Percentiles rank a stretch among this genome's conserved stretches.
Conservation (phyloP, 2,329 filamentous ascomycete genomes). For the Elsinoe fawcettii region DNA sequence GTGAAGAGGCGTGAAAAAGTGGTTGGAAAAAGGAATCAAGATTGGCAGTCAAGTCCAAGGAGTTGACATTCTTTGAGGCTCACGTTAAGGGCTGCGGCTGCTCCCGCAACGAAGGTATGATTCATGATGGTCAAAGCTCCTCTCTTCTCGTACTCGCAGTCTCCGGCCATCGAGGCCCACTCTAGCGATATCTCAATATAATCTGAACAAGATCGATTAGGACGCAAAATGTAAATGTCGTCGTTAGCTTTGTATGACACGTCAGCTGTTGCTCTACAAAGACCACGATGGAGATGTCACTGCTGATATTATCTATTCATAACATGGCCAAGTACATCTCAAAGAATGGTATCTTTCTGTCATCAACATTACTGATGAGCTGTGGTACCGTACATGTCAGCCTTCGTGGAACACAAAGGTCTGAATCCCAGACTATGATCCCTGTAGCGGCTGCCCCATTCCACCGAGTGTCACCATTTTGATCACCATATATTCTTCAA, state of each 20-base stretch:
- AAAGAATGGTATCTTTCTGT: neutral
- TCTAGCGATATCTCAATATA: too few relatives aligned
- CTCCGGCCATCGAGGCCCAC: too few relatives aligned
- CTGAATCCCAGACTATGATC: constrained; percentile 19
- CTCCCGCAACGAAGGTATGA: neutral
- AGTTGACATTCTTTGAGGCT: constrained; percentile 8
- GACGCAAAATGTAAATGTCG: too few relatives aligned
- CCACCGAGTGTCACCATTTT: constrained; percentile 51
- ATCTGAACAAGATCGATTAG: too few relatives aligned
- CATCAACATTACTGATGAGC: neutral
- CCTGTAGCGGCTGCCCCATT: constrained; percentile 52
- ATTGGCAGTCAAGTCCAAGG: neutral
- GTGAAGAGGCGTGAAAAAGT: neutral
- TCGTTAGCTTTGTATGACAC: too few relatives aligned
- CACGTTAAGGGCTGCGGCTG: constrained; percentile 5
- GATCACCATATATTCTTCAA: constrained; percentile 42
- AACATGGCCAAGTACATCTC: neutral
- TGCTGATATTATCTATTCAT: too few relatives aligned
- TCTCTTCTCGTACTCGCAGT: neutral
- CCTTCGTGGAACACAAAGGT: too few relatives aligned
- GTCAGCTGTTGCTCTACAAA: too few relatives aligned
- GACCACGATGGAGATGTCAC: too few relatives aligned
- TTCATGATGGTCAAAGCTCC: constrained; percentile 5
- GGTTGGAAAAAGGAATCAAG: neutral
- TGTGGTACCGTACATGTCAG: neutral